These are phyloP conservation scores for Cinchona pubescens DNA, from an alignment of 257 asterid genomes.

Conservation along the genomic window DNA sequence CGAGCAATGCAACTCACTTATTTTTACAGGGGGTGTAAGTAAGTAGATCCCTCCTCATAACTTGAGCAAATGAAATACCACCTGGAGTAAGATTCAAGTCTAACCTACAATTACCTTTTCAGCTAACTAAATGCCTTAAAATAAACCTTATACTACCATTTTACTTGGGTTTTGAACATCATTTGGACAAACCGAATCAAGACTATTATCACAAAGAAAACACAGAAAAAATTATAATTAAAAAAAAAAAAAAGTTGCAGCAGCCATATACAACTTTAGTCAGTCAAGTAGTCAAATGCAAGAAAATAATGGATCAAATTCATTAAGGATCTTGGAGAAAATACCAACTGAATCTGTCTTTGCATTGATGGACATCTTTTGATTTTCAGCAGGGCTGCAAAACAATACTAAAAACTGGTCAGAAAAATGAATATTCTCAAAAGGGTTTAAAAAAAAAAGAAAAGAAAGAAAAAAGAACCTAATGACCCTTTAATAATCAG, in stretches of 20 bases:
- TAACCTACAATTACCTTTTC: neutral
- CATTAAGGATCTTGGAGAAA: neutral
- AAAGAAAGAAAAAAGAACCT: too few relatives aligned
- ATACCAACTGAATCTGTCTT: constrained; percentile 8
- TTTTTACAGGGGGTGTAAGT: too few relatives aligned
- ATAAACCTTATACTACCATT: neutral
- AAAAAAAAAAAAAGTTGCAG: neutral
- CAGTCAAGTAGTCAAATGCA: neutral
- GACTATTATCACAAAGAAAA: neutral
- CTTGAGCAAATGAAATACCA: neutral
- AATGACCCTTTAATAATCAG: constrained; percentile 5
- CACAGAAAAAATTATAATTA: neutral
- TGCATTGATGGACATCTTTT: constrained; percentile 16
- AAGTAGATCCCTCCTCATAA: neutral
- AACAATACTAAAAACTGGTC: neutral
- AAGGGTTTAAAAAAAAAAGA: neutral
- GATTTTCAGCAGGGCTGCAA: constrained; percentile 6
- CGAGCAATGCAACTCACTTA: too few relatives aligned
- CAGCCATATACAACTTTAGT: neutral
- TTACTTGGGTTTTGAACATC: neutral
- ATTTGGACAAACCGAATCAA: neutral
- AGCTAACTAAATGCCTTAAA: neutral
- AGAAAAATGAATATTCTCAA: neutral
- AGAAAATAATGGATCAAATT: neutral
- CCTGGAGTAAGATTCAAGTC: too few relatives aligned